Percentiles rank a stretch among this genome's conserved stretches.
These are phyloP conservation scores for Cantharellus anzutake DNA, from an alignment of 768 basidiomycete species.

Conservation along the genomic window DNA sequence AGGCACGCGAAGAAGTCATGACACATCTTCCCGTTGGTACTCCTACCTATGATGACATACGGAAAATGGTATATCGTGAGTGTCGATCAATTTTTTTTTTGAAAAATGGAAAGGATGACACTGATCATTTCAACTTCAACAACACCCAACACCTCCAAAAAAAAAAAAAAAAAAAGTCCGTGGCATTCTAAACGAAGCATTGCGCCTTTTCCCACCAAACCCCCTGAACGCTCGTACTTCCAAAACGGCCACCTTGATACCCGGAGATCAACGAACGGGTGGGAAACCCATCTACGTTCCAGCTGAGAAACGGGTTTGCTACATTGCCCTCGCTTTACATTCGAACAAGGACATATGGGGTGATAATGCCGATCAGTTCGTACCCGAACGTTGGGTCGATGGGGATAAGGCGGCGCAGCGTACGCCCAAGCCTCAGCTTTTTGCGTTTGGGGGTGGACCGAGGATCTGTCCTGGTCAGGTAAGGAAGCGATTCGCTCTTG, in stretches of 20 bases:
- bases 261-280: too few species aligned
- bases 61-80: background rate
- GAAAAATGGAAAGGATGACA: background rate
- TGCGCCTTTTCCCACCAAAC: conserved; percentile 65
- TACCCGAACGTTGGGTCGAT: conserved; percentile 62
- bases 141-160: too few species aligned
- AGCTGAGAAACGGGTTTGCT: too few species aligned
- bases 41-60: too few species aligned
- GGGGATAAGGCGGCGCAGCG: conserved; percentile 16
- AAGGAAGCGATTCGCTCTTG: background rate
- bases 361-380: conserved; percentile 31
- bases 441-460: conserved; percentile 5
- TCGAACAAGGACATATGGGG: conserved; percentile 38
- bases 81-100: background rate
- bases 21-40: too few species aligned
- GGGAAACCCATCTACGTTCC: too few species aligned
- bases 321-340: background rate
- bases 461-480: conserved; percentile 3
- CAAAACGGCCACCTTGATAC: too few species aligned
- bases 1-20: too few species aligned
- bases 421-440: conserved; percentile 3
- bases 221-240: conserved; percentile 30
- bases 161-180: conserved; percentile 9
- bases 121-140: too few species aligned
- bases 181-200: conserved; percentile 40